phyloP scores from a whole-genome alignment of 176 grass and related monocot genomes.

The Canna indica region DNA sequence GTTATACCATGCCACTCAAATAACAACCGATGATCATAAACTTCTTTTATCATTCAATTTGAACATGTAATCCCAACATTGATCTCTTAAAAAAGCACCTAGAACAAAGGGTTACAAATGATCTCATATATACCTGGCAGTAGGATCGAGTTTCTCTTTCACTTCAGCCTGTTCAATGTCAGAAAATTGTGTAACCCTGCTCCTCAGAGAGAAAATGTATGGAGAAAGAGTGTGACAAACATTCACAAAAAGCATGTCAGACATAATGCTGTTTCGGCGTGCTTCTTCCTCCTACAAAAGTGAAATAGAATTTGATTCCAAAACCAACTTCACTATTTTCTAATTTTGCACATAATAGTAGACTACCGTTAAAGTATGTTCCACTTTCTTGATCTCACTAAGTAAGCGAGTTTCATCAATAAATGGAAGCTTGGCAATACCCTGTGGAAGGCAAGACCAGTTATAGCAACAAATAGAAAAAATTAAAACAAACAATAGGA shows the following conservation, averaged over 20 bases:
- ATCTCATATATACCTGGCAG: conserved; percentile 48
- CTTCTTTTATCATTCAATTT: no score
- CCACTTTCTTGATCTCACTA: conserved; percentile 77
- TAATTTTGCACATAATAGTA: no score
- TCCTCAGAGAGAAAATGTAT: conserved; percentile 83
- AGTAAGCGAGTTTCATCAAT: conserved; percentile 85
- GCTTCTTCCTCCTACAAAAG: conserved; percentile 90
- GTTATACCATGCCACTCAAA: no score
- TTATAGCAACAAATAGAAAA: conserved; percentile 18
- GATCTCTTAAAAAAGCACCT: no score
- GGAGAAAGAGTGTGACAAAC: conserved; percentile 79
- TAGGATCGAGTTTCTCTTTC: conserved; percentile 79
- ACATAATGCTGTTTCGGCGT: conserved; percentile 81
- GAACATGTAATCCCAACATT: no score
- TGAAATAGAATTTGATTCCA: no score
- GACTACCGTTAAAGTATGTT: conserved; percentile 94
- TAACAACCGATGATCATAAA: background rate
- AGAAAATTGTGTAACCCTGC: conserved; percentile 63
- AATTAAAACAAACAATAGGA: no score
- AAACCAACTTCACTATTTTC: no score
- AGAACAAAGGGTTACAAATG: background rate
- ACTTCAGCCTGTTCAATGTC: conserved; percentile 47
- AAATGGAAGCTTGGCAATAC: conserved; percentile 92
- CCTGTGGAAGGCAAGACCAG: no score
- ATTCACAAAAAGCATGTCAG: conserved; percentile 95